Evolutionary conservation across 2,329 filamentous ascomycete species (phyloP), one percentile per base, ranked within the genome.

Genomic region (Pseudogymnoascus sp.): DNA sequence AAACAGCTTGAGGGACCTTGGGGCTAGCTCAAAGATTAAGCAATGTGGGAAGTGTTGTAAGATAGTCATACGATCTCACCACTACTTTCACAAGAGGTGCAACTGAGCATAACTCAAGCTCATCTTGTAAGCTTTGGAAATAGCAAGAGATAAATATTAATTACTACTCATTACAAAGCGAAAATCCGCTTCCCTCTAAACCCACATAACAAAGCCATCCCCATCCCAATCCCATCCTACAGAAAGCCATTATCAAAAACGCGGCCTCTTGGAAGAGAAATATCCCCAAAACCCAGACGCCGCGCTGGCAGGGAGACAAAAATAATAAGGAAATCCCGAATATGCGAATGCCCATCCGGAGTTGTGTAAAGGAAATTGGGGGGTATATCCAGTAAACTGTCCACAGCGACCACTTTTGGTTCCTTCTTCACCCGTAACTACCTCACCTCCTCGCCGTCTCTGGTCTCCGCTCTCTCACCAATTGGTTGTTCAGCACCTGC

Each of bases 331-430:
- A 33, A 55, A 33, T n/a, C 17, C 44, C 44, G 44, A 33, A 55
- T 31, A 51, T 51, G 44, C 13, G 27, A 33, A 33, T 33, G 27
- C 44, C 44, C 27, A 55, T 17, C 44, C 44, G 44, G 44, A 55
- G 44, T 55, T 55, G 44, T 55, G 44, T 55, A 55, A 55, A 5
- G 44, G n/a, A 31, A 55, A 55, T 55, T 55, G n/a, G 27, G 44
- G 44, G 44, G 44, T 55, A 55, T 55, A 55, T 55, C 44, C 44
- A 33, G 44, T 31, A 55, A 55, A 33, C 44, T 55, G 44, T 55
- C 27, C 44, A 55, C 44, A 55, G 44, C 44, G 17, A 29, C 44
- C 27, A 55, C n/a, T 55, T 55, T 33, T 33, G 8, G 2, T 33
- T 55, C 9, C 44, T 10, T 17, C 17, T 31, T n/a, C 44, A 33